phyloP scores from a whole-genome alignment of 495 filamentous ascomycete species.

The Penicillium subrubescens region DNA sequence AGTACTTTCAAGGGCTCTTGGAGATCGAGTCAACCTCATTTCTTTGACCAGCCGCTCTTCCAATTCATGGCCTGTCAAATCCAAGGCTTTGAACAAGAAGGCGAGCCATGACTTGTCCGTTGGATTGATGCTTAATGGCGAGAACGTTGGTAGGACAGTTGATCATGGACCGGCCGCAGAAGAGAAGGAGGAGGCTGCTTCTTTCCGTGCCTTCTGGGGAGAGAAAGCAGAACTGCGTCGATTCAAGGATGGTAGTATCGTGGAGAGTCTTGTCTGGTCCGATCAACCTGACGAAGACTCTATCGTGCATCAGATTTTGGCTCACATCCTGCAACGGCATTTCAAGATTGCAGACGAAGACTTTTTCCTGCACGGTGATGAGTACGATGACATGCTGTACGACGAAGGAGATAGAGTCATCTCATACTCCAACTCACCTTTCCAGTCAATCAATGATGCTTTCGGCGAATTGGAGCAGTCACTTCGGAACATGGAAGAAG shows the following conservation, averaged over 20 bases:
- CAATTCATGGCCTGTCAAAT: constrained; percentile 38
- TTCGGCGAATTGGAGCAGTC: constrained; percentile 74
- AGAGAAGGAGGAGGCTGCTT: constrained; percentile 55
- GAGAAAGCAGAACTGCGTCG: constrained; percentile 56
- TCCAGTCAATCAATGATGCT: constrained; percentile 58
- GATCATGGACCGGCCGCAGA: constrained; percentile 88
- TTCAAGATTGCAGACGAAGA: constrained; percentile 53
- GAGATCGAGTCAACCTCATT: constrained; percentile 71
- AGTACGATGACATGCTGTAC: constrained; percentile 58
- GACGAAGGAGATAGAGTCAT: constrained; percentile 39
- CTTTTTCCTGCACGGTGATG: constrained; percentile 62
- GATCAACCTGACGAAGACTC: constrained; percentile 57
- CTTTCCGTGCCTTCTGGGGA: constrained; percentile 55
- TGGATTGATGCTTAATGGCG: constrained; percentile 70
- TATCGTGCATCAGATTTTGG: constrained; percentile 77
- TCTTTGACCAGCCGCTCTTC: constrained; percentile 49
- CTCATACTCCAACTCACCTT: constrained; percentile 46
- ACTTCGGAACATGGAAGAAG: constrained; percentile 69
- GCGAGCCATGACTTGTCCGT: constrained; percentile 49
- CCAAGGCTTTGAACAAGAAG: constrained; percentile 29
- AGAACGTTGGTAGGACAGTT: constrained; percentile 69
- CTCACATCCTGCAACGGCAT: constrained; percentile 70
- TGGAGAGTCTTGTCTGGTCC: constrained; percentile 78
- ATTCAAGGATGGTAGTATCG: constrained; percentile 58
- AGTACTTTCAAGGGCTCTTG: constrained; percentile 67